Evolutionary conservation across 192 early-diverging fungal genomes (phyloP).

Genomic region (Coemansia sp.): DNA sequence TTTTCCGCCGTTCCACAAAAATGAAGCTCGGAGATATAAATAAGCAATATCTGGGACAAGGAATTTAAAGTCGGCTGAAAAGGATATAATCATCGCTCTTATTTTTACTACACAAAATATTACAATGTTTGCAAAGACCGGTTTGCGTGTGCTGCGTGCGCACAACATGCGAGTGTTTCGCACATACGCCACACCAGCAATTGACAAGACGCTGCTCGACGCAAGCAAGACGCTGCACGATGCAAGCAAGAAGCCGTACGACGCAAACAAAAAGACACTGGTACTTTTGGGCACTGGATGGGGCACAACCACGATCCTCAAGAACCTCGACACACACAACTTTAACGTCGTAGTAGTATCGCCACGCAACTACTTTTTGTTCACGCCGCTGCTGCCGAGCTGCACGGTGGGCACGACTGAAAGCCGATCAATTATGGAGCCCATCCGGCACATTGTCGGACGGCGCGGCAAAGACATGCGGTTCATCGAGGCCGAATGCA

Average conservation of each 20-base stretch:
- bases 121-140: not conserved
- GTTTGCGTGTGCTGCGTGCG: not conserved
- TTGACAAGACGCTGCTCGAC: constrained; percentile 33
- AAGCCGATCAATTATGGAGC: constrained; percentile 84
- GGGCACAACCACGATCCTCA: constrained; percentile 71
- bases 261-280: constrained; percentile 37
- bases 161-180: not conserved
- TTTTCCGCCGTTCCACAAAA: not conserved
- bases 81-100: not conserved
- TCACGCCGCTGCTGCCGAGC: constrained; percentile 87
- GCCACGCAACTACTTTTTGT: constrained; percentile 84
- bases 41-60: not conserved
- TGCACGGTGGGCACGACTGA: constrained; percentile 85
- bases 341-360: constrained; percentile 78
- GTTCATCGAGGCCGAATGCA: constrained; percentile 90
- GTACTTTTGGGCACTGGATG: constrained; percentile 56
- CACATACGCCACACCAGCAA: not conserved
- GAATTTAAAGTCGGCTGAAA: not conserved
- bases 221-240: no score
- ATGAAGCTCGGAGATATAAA: not conserved
- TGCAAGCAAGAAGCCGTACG: no score
- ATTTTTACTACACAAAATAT: no score
- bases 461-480: constrained; percentile 75
- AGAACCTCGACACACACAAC: constrained; percentile 62
- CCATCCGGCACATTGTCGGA: constrained; percentile 74